Conservation (phyloP, 2,329 filamentous ascomycete species). For the Pseudogymnoascus sp. region DNA sequence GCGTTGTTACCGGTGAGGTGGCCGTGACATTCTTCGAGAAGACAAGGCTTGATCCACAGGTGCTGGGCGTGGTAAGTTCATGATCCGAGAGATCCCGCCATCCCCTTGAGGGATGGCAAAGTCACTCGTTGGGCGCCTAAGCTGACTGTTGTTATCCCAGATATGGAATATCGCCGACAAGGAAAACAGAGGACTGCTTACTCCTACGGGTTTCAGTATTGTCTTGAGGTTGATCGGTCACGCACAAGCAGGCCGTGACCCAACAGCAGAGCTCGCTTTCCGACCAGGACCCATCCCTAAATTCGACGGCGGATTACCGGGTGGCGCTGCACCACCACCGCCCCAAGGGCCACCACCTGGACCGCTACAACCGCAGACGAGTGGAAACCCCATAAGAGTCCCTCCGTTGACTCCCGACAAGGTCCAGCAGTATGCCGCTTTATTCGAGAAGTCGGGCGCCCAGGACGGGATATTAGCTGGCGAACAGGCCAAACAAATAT, state of each 20-base stretch:
- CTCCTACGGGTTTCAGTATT: slow-evolving; percentile 84
- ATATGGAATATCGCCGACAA: slow-evolving; percentile 99
- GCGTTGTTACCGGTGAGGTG: slow-evolving; percentile 90
- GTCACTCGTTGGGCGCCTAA: neutral
- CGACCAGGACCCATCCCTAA: slow-evolving; percentile 82
- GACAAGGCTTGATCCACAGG: slow-evolving; percentile 75
- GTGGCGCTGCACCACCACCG: slow-evolving; percentile 38
- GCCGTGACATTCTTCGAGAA: slow-evolving; percentile 98
- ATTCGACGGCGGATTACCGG: slow-evolving; percentile 60
- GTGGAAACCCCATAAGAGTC: slow-evolving; percentile 70
- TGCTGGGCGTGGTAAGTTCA: slow-evolving; percentile 70
- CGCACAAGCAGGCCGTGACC: slow-evolving; percentile 79
- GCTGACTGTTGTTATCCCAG: slow-evolving; percentile 37
- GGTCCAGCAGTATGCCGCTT: slow-evolving; percentile 74
- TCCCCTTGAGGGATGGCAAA: slow-evolving; percentile 7
- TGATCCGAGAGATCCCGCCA: neutral
- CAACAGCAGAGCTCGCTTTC: slow-evolving; percentile 71
- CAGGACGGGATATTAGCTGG: slow-evolving; percentile 71
- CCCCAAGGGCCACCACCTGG: slow-evolving; percentile 35
- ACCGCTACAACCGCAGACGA: slow-evolving; percentile 45
- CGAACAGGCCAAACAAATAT: slow-evolving; percentile 85
- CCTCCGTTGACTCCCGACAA: slow-evolving; percentile 84
- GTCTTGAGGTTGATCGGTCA: slow-evolving; percentile 92
- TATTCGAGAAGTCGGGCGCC: slow-evolving; percentile 84
- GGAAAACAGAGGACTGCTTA: slow-evolving; percentile 90